Base-by-base conservation (phyloP, 139 green algal species). In the Micractinium conductrix region DNA sequence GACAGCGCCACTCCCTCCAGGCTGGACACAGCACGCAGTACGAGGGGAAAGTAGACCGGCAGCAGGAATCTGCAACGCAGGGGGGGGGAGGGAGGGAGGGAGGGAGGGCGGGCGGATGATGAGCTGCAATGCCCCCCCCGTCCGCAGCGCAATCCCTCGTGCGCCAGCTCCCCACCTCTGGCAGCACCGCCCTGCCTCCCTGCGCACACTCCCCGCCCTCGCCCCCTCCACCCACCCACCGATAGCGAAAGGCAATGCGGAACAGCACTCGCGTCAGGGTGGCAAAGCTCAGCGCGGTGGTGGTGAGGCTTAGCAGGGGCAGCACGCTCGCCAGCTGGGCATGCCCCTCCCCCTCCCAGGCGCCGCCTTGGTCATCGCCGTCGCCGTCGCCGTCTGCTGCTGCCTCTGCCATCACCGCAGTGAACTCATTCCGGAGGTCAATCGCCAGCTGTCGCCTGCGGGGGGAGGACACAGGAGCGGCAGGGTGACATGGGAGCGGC, bases 21-120 rank as follows among this genome's bases (percentile, higher is more conserved):
- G 65, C 98, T 95, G 16, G 95, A 97, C 44, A 99, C 89, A 17
- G 91, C 95, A 50, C 97, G 92, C 83, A 99, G 89, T 69, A 99
- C 98, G 38, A 99, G 91, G 0, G 96, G 96, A 70, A 98, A 99
- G 90, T 98, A 99, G 10, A 94, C 86, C 2, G 97, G 96, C 40
- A 98, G 93, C 44, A 88, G 67, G 84, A 95, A 95, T 1, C 89
- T 90, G 81, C 17, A 30, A 4, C 6, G 1, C 22, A 72, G n/a
- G 65, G 65, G 65, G 33, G n/a, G 33, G 43, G 30, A 21, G 10
- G 65, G 33, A 42, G 14, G 65, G n/a, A 12, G 43, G 33, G 1
- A 43, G 16, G 63, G 5, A 67, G 16, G 30, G 22, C 17, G 58
- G 19, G 58, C 5, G 17, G 5, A 67, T 5, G 58, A 28, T 33